Evolutionary conservation across 345 rosid species (phyloP), one percentile per base, ranked within the genome.

Genomic region (Heritiera fomes): DNA sequence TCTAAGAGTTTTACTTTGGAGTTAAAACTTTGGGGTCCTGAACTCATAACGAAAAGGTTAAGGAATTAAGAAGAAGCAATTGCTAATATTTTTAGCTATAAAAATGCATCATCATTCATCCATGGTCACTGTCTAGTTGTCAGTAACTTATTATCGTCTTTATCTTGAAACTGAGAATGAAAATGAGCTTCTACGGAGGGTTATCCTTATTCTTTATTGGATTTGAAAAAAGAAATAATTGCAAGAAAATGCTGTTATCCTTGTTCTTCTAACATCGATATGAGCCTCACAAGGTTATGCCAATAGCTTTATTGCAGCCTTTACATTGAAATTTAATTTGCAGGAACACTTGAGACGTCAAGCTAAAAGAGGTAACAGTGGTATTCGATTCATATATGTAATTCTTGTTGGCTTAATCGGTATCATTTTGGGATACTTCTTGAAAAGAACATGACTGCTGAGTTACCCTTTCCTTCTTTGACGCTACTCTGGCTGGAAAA

Each of bases 351-450:
- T 91, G 82, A 86, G 82, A 91, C 90, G 71, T 20, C 83, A 86
- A 77, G 73, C 86, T 70, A 87, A 76, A 80, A 85, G 68, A 85
- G 82, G 84, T 43, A 80, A 79, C 1, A 70, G 79, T 14, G 90
- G 92, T 53, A 79, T 91, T 72, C 75, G 93, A 1, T 74, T 91
- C 53, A 49, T 84, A 71, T 91, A 87, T 71, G 86, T 87, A 53
- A 52, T 92, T 85, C 83, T 95, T 20, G 80, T 95, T 32, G 99
- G 91, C 77, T 79, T 91, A 81, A 30, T 93, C 52, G 92, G 97
- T 67, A 55, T 93, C 85, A 74, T 95, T 70, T 70, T 93, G 88
- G 98, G 94, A 41, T 93, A 90, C 80, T 84, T 93, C 38, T 13
- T 93, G 90, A 92, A 89, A 89, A 87, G 85, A 72, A 77, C 90